Evolutionary conservation across 495 filamentous ascomycete genomes (phyloP).

Genomic region (Penicillium ochrochloron): DNA sequence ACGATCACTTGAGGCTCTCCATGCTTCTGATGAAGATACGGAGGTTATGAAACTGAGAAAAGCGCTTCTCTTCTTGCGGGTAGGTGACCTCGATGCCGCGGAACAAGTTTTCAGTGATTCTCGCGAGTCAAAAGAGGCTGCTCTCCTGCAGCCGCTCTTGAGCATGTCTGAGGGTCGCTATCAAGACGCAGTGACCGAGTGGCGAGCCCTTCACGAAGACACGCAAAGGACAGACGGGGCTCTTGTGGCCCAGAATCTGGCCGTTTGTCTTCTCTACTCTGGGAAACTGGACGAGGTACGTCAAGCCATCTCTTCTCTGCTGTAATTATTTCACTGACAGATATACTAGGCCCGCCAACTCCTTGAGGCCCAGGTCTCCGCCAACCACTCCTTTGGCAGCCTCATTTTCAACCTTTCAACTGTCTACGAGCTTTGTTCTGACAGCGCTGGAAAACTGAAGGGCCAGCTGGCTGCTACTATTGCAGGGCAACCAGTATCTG

Average conservation of each 20-base stretch:
- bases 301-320: conserved; percentile 3
- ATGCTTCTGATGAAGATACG: conserved; percentile 40
- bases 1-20: conserved; percentile 61
- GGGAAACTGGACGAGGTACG: conserved; percentile 74
- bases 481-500: conserved; percentile 52
- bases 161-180: conserved; percentile 82
- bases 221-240: conserved; percentile 35
- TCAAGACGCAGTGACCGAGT: conserved; percentile 60
- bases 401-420: conserved; percentile 89
- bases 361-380: conserved; percentile 65
- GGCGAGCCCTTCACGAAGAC: conserved; percentile 59
- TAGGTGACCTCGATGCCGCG: conserved; percentile 78
- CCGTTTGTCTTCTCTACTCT: conserved; percentile 80
- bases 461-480: conserved; percentile 68
- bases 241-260: conserved; percentile 76
- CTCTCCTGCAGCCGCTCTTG: conserved; percentile 64
- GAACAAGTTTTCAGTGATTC: conserved; percentile 43
- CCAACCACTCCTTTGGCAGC: conserved; percentile 67
- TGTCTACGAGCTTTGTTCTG: conserved; percentile 89
- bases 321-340: conserved; percentile 16
- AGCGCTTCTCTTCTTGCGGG: conserved; percentile 71
- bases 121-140: conserved; percentile 29
- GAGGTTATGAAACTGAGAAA: conserved; percentile 47
- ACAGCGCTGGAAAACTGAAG: conserved; percentile 72
- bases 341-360: conserved; percentile 54